Evolutionary conservation across 352 stramenopile genomes (phyloP), one percentile per base, ranked within the genome.

Genomic region (Globisporangium iwayamae): DNA sequence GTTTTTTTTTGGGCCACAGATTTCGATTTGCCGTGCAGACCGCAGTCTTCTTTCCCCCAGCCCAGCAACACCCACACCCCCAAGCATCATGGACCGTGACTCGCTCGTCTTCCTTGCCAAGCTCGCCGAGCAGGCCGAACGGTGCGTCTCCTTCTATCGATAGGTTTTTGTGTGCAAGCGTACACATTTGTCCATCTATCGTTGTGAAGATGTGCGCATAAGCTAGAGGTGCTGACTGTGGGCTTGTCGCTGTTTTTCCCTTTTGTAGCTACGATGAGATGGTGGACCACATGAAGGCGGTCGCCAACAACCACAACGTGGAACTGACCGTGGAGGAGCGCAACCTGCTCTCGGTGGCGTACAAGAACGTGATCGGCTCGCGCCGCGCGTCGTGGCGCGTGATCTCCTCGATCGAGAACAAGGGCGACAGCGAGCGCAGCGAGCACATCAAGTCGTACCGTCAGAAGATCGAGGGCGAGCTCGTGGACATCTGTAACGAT

Each of bases 251-350:
- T 50, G 7, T 22, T 20, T 50, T 18, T 50, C 18, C 22, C 45
- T 36, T 36, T 36, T 54, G 14, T 58, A 90, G 83, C 54, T 97
- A 96, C 66, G 90, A 97, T 70, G 90, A 97, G 69, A 97, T 97
- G 89, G 93, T 97, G 22, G 80, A 97, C 72, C 91, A 98, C 89
- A 99, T 99, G 93, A 99, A 99, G 90, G 81, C 94, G n/a, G 96
- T 99, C 57, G 97, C 97, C 62, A 90, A 98, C 78, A 82, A 87
- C 56, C 18, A 50, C 45, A 50, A 50, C 45, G n/a, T 50, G 45
- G 96, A 99, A 79, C 90, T 99, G 54, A 98, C 96, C 9, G 97
- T 99, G n/a, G 97, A 99, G 78, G 97, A 99, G 85, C 93, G 97
- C 57, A 99, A 99, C 84, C 83, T 99, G 45, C 85, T 99, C 13